Evolutionary conservation across 306 rosid genomes (phyloP), one percentile per base, ranked within the genome.

Genomic region (Fagus sylvatica): DNA sequence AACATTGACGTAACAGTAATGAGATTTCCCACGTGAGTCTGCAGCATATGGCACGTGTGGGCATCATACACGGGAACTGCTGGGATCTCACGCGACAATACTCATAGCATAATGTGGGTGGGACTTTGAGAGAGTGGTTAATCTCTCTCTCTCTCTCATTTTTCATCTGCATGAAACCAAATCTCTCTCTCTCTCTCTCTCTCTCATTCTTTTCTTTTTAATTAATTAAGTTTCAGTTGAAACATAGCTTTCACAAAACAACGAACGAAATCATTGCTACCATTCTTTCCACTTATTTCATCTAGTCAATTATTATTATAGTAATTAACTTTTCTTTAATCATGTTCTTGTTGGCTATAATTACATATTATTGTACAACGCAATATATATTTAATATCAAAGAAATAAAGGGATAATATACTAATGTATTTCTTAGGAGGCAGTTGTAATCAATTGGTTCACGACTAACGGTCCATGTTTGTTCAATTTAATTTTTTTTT

Each of bases 231-330:
- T 72, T 80, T 81, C 72, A 53, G 79, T 73, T 81, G 73, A 57
- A 68, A 72, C 71, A 71, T 56, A 51, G 57, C 81, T 75, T 81
- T 78, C 76, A 78, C 19, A 81, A 22, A 57, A 40, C 83, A 76
- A 82, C 76, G 36, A 67, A 69, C 57, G 67, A 68, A 56, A 85
- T 81, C 74, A 85, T 81, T 72, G 75, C 70, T 5, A 41, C 82
- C 83, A 43, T 74, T 11, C 69, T 79, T 79, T 72, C 49, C 70
- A 22, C 64, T 37, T 19, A 39, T 77, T 79, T 64, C 71, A 55
- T 74, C 76, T 70, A 56, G 19, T 41, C 53, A 74, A 57, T 74
- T 64, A 78, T 65, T 37, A 69, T 53, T 67, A 8, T 8, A 40
- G 16, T 36, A 49, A 39, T 51, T 51, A 19, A 7, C 51, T n/a